Evolutionary conservation across 768 basidiomycete genomes (phyloP), one percentile per base, ranked within the genome.

Genomic region (Suillus weaverae): DNA sequence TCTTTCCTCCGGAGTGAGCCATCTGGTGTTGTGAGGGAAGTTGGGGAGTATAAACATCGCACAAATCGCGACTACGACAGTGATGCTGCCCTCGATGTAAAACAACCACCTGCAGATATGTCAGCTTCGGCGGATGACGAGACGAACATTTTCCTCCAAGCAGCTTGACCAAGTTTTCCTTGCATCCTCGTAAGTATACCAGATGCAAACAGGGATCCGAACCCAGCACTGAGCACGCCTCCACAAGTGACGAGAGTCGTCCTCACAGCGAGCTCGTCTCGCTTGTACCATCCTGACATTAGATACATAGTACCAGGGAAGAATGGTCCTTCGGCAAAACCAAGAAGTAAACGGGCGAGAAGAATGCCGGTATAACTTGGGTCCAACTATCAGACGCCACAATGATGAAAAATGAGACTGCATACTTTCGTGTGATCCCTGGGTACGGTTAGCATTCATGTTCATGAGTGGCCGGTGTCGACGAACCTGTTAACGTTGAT

Each of bases 151-250:
- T 35, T 35, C 76, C 75, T 67, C 82, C 82, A 84, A 0, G 76
- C 79, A 0, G 75, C 70, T 48, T 77, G 66, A 1, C 82, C 82
- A 14, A 74, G 73, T 26, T 66, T 72, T 33, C 79, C 79, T 41
- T 81, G 76, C 78, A 85, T 80, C 6, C 73, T 73, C 30, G 70
- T 68, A 35, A 84, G 75, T 46, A 83, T 79, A 16, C 78, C 81
- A 30, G 81, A 78, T 10, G 81, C 79, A 35, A 84, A 73, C 32
- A 83, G 67, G 5, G 81, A 76, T 0, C 82, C 81, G 63, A 82
- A 81, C 3, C 81, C 83, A 72, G 83, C 82, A 6, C 74, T 76
- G 50, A 82, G 76, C 18, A 84, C 67, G 64, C 77, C 78, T 32
- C 80, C 78, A 64, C 73, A 77, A 66, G 71, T 76, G 18, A 77